Percentiles rank a stretch among this genome's conserved stretches.
phyloP scores from a whole-genome alignment of 2,329 filamentous ascomycete genomes.

The Colletotrichum theobromicola region DNA sequence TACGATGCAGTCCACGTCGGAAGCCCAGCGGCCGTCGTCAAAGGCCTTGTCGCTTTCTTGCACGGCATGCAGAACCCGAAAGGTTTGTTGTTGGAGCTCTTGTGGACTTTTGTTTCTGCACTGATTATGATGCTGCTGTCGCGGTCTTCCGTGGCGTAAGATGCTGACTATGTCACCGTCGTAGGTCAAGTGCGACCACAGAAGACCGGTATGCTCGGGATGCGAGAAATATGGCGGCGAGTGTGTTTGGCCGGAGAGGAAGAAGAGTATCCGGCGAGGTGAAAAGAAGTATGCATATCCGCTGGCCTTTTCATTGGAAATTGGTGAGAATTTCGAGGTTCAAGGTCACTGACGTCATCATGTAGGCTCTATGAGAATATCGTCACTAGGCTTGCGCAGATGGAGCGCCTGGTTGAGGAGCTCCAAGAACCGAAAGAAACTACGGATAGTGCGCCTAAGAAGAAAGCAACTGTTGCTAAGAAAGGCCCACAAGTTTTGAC shows the following conservation, averaged over 20 bases:
- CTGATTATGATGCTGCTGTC: neutral
- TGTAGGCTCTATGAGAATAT: neutral
- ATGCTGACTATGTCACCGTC: neutral
- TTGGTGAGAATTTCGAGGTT: neutral
- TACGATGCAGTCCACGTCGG: neutral
- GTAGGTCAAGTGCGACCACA: conserved; percentile 5
- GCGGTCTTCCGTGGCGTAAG: neutral
- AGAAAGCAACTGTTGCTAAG: neutral
- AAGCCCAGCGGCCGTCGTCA: neutral
- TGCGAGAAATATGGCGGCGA: neutral
- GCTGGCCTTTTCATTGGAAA: neutral
- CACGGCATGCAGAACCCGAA: neutral
- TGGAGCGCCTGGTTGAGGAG: neutral
- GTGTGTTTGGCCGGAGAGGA: conserved; percentile 1
- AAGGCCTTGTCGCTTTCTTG: neutral
- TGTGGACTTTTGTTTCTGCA: neutral
- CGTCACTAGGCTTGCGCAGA: neutral
- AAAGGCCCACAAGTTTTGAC: neutral
- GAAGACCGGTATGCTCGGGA: neutral
- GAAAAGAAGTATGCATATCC: neutral
- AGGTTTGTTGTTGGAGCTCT: neutral
- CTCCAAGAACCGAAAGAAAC: neutral
- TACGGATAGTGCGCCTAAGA: neutral
- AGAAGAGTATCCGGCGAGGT: neutral
- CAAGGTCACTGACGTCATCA: neutral